Conservation (phyloP, 2,329 filamentous ascomycete species). For the Cercospora beticola region DNA sequence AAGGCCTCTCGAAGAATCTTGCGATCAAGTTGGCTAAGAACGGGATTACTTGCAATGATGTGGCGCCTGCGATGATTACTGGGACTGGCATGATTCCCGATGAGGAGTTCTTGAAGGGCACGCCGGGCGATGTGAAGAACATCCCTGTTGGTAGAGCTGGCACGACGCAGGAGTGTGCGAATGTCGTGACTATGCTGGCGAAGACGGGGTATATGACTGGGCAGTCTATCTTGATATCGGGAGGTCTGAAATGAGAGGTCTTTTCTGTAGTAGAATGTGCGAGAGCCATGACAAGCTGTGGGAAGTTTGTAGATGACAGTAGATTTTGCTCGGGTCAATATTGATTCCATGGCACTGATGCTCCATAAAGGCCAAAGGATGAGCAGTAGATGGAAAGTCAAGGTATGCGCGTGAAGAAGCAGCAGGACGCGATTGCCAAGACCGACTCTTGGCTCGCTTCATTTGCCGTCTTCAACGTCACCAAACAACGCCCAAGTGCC, state of each 20-base stretch:
- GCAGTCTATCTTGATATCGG: conserved; percentile 34
- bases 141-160: conserved; percentile 62
- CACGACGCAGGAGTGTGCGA: conserved; percentile 59
- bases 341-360: background rate
- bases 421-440: background rate
- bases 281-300: background rate
- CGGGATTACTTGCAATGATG: conserved; percentile 67
- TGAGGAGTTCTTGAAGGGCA: conserved; percentile 45
- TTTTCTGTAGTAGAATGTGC: background rate
- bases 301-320: background rate
- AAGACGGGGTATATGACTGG: conserved; percentile 56
- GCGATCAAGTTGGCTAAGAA: conserved; percentile 59
- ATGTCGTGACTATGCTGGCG: conserved; percentile 60
- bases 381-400: background rate
- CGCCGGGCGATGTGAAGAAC: conserved; percentile 57
- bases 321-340: background rate
- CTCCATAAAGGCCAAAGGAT: background rate
- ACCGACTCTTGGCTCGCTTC: background rate
- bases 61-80: conserved; percentile 69
- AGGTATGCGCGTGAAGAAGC: background rate
- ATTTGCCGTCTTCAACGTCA: conserved; percentile 6
- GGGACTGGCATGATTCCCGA: conserved; percentile 58
- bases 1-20: conserved; percentile 65
- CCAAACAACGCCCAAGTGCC: background rate
- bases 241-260: conserved; percentile 32